Evolutionary conservation across 257 asterid species (phyloP), one percentile per base, ranked within the genome.

Genomic region (Cordia subcordata): DNA sequence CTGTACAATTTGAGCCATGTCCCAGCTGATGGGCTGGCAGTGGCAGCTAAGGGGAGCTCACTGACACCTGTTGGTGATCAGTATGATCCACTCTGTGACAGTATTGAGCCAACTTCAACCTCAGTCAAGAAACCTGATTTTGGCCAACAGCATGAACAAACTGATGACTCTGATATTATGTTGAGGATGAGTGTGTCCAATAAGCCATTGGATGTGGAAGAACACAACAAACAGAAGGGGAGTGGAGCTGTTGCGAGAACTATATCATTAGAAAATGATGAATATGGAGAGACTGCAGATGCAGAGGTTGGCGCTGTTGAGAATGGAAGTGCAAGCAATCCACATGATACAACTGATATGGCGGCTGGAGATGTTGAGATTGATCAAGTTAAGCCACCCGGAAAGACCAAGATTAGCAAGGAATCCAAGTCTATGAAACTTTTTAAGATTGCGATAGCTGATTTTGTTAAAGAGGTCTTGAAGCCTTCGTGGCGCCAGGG

Each of bases 401-500:
- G 85, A 44, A 82, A 82, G 71, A 79, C 62, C 69, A 88, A 77
- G 72, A 90, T 71, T 66, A 69, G 75, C 67, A 83, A 79, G 76
- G 96, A 82, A 42, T 78, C 88, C 54, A 78, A 82, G 71, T 85
- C 96, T 8, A 69, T 68, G 72, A 88, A 74, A 62, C 85, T 68
- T 58, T 92, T 92, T 68, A 84, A 88, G 75, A 55, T 56, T 66
- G 82, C 94, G 38, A 71, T 92, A 72, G 97, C 99, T 75, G 64
- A 76, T 75, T 92, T 92, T 72, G 99, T 92, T 68, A 92, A 92
- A 86, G 95, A 92, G 70, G 86, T 86, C 61, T 65, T 88, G 58
- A 92, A 92, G 80, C 99, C 99, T 53, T 92, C 99, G 16, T 92
- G 99, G 99, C 87, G 95, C 67, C 97, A 92, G 72, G 99, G 99